Evolutionary conservation across 371 early-diverging fungal species (phyloP).

Genomic region (Capillidium heterosporum): DNA sequence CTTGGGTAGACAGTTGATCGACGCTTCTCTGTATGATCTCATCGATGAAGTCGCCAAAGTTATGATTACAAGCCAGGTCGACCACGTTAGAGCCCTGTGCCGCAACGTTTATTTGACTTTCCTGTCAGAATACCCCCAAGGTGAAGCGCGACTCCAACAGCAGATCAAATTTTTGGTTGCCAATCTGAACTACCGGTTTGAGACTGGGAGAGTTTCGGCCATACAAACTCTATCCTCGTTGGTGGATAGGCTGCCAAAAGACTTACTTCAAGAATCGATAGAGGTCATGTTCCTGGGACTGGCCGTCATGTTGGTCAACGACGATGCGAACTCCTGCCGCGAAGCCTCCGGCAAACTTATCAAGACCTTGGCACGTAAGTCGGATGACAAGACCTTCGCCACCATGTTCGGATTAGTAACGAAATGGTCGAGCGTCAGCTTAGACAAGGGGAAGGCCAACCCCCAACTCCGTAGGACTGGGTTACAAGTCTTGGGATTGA

Average conservation of each 20-base stretch:
- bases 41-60: constrained; percentile 58
- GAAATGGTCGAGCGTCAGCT: constrained; percentile 43
- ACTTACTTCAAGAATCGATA: constrained; percentile 44
- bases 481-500: constrained; percentile 66
- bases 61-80: constrained; percentile 71
- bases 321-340: constrained; percentile 76
- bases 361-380: constrained; percentile 35
- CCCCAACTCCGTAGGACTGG: constrained; percentile 43
- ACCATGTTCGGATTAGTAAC: constrained; percentile 37
- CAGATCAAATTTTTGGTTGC: constrained; percentile 71
- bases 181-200: constrained; percentile 75
- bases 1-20: constrained; percentile 62
- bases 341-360: constrained; percentile 67
- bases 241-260: constrained; percentile 55
- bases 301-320: constrained; percentile 68
- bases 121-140: constrained; percentile 86
- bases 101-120: constrained; percentile 69
- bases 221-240: constrained; percentile 65
- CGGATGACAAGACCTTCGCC: constrained; percentile 27
- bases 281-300: constrained; percentile 73
- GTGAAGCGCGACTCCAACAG: constrained; percentile 48
- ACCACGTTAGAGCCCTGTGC: constrained; percentile 61
- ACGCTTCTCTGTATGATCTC: constrained; percentile 77
- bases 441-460: background rate
- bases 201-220: constrained; percentile 75